These are phyloP conservation scores for Trypanosoma melophagium DNA, from an alignment of 208 protist species.

Conservation along the genomic window DNA sequence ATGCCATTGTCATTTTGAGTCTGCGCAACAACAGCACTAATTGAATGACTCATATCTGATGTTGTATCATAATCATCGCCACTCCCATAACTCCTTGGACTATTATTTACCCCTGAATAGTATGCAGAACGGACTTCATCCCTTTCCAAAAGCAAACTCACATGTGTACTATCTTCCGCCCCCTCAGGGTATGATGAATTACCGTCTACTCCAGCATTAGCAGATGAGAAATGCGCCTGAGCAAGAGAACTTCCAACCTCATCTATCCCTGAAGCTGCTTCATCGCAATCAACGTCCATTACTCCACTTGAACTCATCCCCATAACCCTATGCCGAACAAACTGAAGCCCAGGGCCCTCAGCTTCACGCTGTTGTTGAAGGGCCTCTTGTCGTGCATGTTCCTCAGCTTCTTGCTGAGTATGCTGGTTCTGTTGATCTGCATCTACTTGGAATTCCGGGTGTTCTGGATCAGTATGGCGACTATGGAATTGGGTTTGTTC, in stretches of 20 bases:
- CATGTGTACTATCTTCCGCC: too few relatives aligned
- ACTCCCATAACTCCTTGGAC: conserved; percentile 23
- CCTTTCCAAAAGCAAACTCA: too few relatives aligned
- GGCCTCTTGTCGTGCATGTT: conserved; percentile 21
- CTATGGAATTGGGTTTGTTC: background rate
- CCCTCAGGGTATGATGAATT: too few relatives aligned
- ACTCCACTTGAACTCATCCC: too few relatives aligned
- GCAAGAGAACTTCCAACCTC: too few relatives aligned
- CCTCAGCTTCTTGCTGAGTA: conserved; percentile 28
- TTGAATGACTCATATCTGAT: conserved; percentile 28
- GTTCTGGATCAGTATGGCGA: background rate
- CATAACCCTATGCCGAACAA: too few relatives aligned
- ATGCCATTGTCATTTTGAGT: conserved; percentile 68
- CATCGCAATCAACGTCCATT: too few relatives aligned
- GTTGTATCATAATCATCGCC: conserved; percentile 14
- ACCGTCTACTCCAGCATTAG: too few relatives aligned
- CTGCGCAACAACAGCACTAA: conserved; percentile 20
- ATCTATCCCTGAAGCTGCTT: too few relatives aligned
- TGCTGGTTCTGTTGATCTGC: conserved; percentile 74
- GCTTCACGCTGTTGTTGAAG: conserved; percentile 25
- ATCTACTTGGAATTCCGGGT: background rate
- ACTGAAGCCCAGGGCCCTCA: conserved; percentile 37
- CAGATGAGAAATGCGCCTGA: too few relatives aligned
- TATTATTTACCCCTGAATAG: background rate
- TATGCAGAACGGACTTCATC: background rate